Base-by-base conservation (phyloP, 2,329 filamentous ascomycete species). In the Huntiella omanensis region DNA sequence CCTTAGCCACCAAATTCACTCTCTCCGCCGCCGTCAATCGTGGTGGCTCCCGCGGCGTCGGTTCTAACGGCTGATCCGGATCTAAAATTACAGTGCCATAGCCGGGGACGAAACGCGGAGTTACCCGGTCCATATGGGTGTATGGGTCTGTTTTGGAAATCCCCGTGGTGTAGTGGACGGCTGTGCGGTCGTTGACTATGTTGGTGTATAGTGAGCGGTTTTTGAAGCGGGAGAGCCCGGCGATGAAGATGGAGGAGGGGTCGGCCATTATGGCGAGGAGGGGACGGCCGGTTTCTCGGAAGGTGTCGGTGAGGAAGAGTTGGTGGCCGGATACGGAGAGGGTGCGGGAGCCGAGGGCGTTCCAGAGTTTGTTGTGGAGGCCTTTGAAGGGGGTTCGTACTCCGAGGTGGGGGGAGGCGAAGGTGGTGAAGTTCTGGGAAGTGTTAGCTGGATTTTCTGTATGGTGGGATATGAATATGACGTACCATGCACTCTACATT, bases 391-490 rank as follows among this genome's bases (percentile, higher is more conserved):
- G 82, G 1, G 76, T 75, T 43, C 80, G 69, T 1, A 82, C 80
- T n/a, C 83, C 83, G 5, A 87, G 68, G 61, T 87, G 83, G 17
- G 83, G 88, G 32, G 82, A 80, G 4, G 83, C 88, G 61, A 96
- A 95, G 1, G 87, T 94, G 2, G 81, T 84, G 62, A 96, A 95
- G 66, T 93, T 95, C 73, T 80, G 51, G 8, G 13, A 32, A 17
- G 39, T 45, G 15, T 37, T 38, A 42, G 39, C n/a, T 15, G n/a
- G 8, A 28, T 1, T 6, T n/a, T 19, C 12, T 17, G 7, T 35
- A 4, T 33, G 34, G 36, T 33, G 17, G 17, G 32, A 10, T 10
- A 11, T 17, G 32, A 4, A 17, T n/a, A 17, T 41, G 36, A 54
- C 64, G 41, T 65, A 81, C 77, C 62, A 88, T 73, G 53, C 88